Percentiles rank a stretch among this genome's conserved stretches.
These are phyloP conservation scores for Xylaria scruposa DNA, from an alignment of 495 filamentous ascomycete genomes.

Conservation along the genomic window DNA sequence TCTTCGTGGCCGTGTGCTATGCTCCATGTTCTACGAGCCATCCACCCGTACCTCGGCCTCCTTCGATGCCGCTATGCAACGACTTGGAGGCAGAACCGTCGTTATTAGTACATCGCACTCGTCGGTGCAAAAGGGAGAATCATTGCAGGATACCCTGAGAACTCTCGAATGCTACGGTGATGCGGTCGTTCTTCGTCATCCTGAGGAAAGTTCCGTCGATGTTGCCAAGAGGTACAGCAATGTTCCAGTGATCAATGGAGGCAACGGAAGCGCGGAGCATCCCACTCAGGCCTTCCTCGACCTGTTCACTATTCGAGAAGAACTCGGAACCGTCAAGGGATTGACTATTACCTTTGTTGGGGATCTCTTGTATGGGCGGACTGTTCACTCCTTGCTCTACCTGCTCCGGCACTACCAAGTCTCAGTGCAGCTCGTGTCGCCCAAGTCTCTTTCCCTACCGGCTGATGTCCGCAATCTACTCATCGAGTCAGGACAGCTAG, in stretches of 20 bases:
- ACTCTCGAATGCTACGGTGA: constrained; percentile 94
- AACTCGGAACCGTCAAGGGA: constrained; percentile 91
- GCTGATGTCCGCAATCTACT: constrained; percentile 73
- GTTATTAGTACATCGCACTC: constrained; percentile 79
- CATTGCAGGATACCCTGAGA: constrained; percentile 88
- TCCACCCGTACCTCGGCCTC: constrained; percentile 95
- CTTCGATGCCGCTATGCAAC: constrained; percentile 98
- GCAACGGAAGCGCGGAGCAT: constrained; percentile 93
- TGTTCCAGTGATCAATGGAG: constrained; percentile 94
- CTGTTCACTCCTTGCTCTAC: constrained; percentile 93
- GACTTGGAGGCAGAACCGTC: constrained; percentile 84
- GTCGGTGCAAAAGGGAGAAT: constrained; percentile 90
- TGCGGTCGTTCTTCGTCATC: constrained; percentile 92
- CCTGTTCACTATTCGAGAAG: constrained; percentile 96
- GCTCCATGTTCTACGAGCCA: constrained; percentile 96
- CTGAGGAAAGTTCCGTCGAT: constrained; percentile 75
- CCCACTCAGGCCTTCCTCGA: constrained; percentile 99
- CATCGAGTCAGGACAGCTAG: constrained; percentile 72
- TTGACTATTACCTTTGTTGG: constrained; percentile 95
- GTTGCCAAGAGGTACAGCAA: constrained; percentile 83
- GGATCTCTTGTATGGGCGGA: constrained; percentile 89
- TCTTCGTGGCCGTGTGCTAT: constrained; percentile 82
- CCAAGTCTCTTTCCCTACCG: constrained; percentile 78
- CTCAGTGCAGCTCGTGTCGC: constrained; percentile 87
- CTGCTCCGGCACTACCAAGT: constrained; percentile 95